A percentile compares a stretch with the other conserved stretches of the same genome.
These are phyloP conservation scores for Cicer judaicum DNA, from an alignment of 306 rosid species.

Conservation along the genomic window DNA sequence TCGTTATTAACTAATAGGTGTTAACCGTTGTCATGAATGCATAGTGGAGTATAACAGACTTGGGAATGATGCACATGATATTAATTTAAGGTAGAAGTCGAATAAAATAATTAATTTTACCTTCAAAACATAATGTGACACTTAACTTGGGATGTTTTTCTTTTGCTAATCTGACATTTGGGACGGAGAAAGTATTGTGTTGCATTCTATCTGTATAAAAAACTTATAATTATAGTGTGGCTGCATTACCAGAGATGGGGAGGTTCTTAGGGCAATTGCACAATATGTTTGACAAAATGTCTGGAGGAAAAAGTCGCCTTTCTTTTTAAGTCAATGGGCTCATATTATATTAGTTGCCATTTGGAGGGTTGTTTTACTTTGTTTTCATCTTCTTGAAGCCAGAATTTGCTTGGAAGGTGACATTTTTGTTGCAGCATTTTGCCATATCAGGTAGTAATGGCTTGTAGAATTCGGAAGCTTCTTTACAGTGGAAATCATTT, in stretches of 20 bases:
- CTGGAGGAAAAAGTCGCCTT: neutral
- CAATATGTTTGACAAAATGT: conserved; percentile 15
- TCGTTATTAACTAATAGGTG: neutral
- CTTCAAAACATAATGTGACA: neutral
- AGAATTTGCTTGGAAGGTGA: conserved; percentile 19
- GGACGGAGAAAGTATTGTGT: neutral
- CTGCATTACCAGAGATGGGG: neutral
- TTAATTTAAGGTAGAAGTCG: neutral
- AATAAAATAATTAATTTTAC: neutral
- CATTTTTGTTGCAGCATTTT: conserved; percentile 9
- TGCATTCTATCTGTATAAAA: neutral
- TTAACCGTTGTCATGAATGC: neutral
- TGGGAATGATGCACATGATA: neutral
- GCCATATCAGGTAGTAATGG: conserved; percentile 47
- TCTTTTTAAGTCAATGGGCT: neutral
- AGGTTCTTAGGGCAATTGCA: neutral
- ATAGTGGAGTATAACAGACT: neutral
- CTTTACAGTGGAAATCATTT: conserved; percentile 38
- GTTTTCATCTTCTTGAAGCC: neutral
- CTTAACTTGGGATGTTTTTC: neutral
- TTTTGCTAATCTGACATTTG: neutral
- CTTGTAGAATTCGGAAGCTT: conserved; percentile 37
- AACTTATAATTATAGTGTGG: neutral
- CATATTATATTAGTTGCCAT: neutral
- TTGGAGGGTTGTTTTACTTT: neutral